Evolutionary conservation across 805 yeast genomes (phyloP), one percentile per base, ranked within the genome.

Genomic region (Pichia nanzhaoensis): DNA sequence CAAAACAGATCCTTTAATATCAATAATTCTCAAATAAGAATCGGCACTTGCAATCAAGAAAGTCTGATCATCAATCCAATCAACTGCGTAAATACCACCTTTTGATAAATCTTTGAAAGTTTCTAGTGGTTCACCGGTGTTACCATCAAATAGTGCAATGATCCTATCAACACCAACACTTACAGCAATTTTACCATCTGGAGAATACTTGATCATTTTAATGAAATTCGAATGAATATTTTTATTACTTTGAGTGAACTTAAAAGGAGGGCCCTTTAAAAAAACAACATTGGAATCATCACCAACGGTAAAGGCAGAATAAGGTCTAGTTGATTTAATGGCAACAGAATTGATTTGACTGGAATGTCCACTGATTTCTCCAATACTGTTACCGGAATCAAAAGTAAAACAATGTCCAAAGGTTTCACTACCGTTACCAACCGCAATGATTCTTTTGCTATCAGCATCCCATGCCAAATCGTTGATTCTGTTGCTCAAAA

Each of bases 371-470:
- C 89, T 80, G 55, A 91, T 82, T 60, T 93, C 98, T 45, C 99
- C 99, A 37, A 93, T 80, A n/a, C 96, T 79, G 65, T 93, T 93
- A 49, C 99, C 99, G 1, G 95, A 77, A 59, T 93, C 99, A 76
- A 84, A 84, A 7, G 95, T 79, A 62, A 91, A 87, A 51, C 95
- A 89, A 54, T 84, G 96, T 6, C 98, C 99, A 59, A 78, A 90
- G 49, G 84, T 75, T 55, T 89, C 96, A 53, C 83, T 83, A 41
- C 98, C 99, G 54, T 85, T 83, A 45, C 99, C 99, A 10, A 90
- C 98, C 1, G 96, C 96, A 58, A 93, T 86, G 42, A 93, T 68
- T 54, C 99, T 75, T 49, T 80, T 71, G 39, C 81, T 78, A 58
- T 91, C 99, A 22, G 82, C 82, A 62, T 93, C 98, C 98, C 98